A percentile compares a stretch with the other conserved stretches of the same genome.
phyloP scores from a whole-genome alignment of 495 filamentous ascomycete genomes.

The Aspergillus nidulans region DNA sequence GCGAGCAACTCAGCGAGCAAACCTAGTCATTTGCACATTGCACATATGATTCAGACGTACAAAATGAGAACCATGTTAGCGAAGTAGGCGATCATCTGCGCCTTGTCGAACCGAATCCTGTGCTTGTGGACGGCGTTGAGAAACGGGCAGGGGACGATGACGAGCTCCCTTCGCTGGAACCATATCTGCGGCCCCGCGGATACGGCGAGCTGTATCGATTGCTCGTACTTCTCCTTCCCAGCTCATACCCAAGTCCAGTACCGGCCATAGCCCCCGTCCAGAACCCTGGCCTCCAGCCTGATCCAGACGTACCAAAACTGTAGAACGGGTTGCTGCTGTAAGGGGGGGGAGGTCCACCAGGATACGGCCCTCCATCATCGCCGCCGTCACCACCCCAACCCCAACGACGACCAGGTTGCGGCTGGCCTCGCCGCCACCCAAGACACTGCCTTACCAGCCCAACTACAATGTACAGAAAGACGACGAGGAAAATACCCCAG shows the following conservation, averaged over 20 bases:
- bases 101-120: constrained; percentile 85
- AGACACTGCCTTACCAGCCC: constrained; percentile 20
- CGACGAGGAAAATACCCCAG: constrained; percentile 46
- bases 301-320: constrained; percentile 23
- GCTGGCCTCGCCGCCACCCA: constrained; percentile 15
- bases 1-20: not conserved
- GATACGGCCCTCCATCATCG: constrained; percentile 43
- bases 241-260: constrained; percentile 64
- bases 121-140: constrained; percentile 62
- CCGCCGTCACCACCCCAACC: constrained; percentile 47
- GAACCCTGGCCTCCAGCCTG: constrained; percentile 80
- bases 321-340: constrained; percentile 37
- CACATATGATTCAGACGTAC: not conserved
- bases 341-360: constrained; percentile 58
- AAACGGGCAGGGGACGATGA: constrained; percentile 39
- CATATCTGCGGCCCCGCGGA: constrained; percentile 24
- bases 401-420: constrained; percentile 24
- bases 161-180: constrained; percentile 51
- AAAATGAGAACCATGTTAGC: not conserved
- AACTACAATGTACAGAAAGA: constrained; percentile 30
- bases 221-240: constrained; percentile 56
- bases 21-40: not conserved
- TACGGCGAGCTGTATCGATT: constrained; percentile 15
- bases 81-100: constrained; percentile 52
- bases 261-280: constrained; percentile 75